phyloP scores from a whole-genome alignment of 2,329 filamentous ascomycete species.

The Hypoxylon sp. region DNA sequence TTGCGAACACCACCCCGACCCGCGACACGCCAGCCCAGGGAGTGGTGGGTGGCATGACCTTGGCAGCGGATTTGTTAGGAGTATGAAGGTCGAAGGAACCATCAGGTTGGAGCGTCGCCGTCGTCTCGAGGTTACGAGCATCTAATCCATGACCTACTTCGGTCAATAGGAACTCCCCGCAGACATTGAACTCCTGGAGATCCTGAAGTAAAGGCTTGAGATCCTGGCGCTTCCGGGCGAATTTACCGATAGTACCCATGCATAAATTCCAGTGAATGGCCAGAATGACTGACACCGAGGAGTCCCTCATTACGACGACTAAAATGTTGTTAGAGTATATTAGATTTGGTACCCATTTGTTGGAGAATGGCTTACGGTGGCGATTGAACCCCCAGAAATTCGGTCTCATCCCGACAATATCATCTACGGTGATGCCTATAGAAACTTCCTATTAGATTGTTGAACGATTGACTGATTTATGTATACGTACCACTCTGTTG shows the following conservation, averaged over 20 bases:
- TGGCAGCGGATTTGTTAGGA: constrained; percentile 53
- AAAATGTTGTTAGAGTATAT: background rate
- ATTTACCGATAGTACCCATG: constrained; percentile 49
- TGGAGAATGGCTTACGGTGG: no score
- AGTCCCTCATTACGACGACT: constrained; percentile 42
- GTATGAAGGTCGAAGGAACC: constrained; percentile 51
- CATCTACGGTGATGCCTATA: constrained; percentile 40
- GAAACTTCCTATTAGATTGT: background rate
- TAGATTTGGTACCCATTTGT: no score
- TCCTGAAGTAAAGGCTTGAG: constrained; percentile 36
- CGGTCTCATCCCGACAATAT: constrained; percentile 45
- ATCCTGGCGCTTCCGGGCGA: constrained; percentile 39
- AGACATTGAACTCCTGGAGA: constrained; percentile 47
- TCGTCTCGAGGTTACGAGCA: constrained; percentile 58
- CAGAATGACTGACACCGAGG: constrained; percentile 43
- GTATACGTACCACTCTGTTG: constrained; percentile 32
- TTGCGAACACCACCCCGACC: constrained; percentile 55
- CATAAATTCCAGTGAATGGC: constrained; percentile 55
- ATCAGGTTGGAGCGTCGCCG: constrained; percentile 54
- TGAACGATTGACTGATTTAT: background rate
- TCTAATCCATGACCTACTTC: constrained; percentile 59
- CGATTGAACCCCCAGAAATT: constrained; percentile 50
- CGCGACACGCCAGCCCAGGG: constrained; percentile 48
- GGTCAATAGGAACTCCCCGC: constrained; percentile 58
- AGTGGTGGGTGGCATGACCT: constrained; percentile 51